Evolutionary conservation across 2,329 filamentous ascomycete species (phyloP), one percentile per base, ranked within the genome.

Genomic region (Iodosphaeria phyllophila): DNA sequence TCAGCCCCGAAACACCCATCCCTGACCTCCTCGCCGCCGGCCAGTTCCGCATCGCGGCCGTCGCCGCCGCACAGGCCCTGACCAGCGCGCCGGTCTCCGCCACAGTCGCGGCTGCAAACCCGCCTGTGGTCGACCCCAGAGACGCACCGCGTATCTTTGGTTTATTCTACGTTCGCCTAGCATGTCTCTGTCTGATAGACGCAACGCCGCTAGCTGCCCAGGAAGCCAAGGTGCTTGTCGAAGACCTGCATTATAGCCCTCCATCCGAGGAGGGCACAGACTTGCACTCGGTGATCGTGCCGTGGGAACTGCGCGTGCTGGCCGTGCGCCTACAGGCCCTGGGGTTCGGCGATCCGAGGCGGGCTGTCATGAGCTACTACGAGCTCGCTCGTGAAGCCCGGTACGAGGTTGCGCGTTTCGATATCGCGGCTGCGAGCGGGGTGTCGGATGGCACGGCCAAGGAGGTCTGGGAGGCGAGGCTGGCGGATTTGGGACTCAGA

Each of bases 361-460:
- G 84, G 32, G 77, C 79, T 4, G 74, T 98, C 29, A 86, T 89
- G 60, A 78, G 77, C 22, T 80, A 92, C 44, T 92, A 92, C 43
- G 83, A 92, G 33, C 61, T 95, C 3, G 83, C 74, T 0, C 53
- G 77, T 6, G 82, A 92, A 46, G 80, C 79, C 3, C 60, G 83
- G 11, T 53, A 56, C 3, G 60, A 64, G 29, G 54, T 79, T 5
- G 49, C 54, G 11, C 60, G 83, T 11, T 53, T 56, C 3, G 60
- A 64, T 28, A 54, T 79, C 5, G 49, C 54, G 11, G 56, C 51
- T 16, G 59, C 66, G 0, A 42, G 38, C 5, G 40, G 36, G 8
- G 39, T 35, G 16, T 54, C 57, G 19, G 59, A 64, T 7, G 56
- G 62, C 25, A 58, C 68, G 1, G 65, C 67, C 13, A 53, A 59